Percentiles rank a stretch among this genome's conserved stretches.
Conservation (phyloP, 176 grass and related monocot species). For the Aegilops sharonensis region DNA sequence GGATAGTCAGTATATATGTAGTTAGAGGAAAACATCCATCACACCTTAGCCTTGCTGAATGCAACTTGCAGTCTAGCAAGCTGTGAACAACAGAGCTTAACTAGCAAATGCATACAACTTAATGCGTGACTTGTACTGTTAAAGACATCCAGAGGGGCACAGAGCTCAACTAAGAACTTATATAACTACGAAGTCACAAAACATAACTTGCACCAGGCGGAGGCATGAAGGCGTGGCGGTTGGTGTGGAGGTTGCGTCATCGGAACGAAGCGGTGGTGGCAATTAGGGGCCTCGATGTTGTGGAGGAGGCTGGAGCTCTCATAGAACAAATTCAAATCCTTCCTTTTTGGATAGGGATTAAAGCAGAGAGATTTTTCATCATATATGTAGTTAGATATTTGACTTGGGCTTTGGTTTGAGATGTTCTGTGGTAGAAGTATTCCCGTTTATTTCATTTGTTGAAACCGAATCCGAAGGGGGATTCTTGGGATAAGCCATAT, state of each 20-base stretch:
- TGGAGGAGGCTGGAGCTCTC: not conserved
- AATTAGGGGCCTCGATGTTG: too few species aligned
- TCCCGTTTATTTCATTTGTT: not conserved
- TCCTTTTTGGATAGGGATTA: not conserved
- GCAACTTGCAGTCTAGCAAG: not conserved
- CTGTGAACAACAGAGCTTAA: not conserved
- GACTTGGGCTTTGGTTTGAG: not conserved
- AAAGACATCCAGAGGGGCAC: not conserved
- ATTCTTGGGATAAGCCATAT: conserved; percentile 5
- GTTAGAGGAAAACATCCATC: not conserved
- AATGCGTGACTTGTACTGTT: not conserved
- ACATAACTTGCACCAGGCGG: not conserved
- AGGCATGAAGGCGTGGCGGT: not conserved
- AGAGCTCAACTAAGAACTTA: not conserved
- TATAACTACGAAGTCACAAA: not conserved
- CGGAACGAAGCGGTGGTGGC: not conserved
- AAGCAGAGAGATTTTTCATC: not conserved
- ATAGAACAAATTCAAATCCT: not conserved
- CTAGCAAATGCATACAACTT: not conserved
- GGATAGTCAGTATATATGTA: not conserved
- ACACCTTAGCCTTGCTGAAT: not conserved
- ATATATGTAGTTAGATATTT: not conserved
- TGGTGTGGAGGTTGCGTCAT: not conserved
- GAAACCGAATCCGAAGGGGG: not conserved
- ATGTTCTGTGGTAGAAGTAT: not conserved